Evolutionary conservation across 768 basidiomycete genomes (phyloP), one percentile per base, ranked within the genome.

Genomic region (Boletus vermiculosoides): DNA sequence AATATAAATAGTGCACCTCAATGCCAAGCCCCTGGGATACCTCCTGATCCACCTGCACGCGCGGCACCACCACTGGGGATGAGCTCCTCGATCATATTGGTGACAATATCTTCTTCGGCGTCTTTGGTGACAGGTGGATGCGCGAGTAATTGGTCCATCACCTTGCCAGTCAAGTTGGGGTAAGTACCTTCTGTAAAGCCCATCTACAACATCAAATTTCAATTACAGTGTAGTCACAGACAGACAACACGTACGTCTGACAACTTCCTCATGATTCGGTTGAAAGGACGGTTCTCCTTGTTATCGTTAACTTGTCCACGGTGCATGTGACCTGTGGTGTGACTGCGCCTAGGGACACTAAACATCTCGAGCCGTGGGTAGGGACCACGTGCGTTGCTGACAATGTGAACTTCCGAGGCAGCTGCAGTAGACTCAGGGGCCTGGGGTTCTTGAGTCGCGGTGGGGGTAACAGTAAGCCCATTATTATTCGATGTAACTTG

Each of bases 281-380:
- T 71, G 10, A 79, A 60, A 25, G 80, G 73, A 41, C 81, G 81
- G 13, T 71, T 71, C 47, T 71, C 66, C 48, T 47, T 66, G 49
- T 50, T 59, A 34, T 62, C 66, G 9, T 65, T 62, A n/a, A 40
- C 30, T 25, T 56, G 56, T n/a, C 61, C 66, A 54, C 58, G 61
- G 34, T 56, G 52, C 46, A 71, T 53, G 45, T 72, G 64, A 34
- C 70, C 66, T 20, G 37, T 61, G 18, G 59, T 60, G 59, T 78
- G 78, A 36, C 73, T 74, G 28, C 72, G 72, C 31, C 79, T 74
- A 12, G 84, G 81, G n/a, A 83, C 76, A 57, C 78, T 82, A 63
- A 80, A 76, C 72, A 87, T 81, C 70, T 89, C 87, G 18, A 86
- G 73, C 56, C 80, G 80, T 28, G 87, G 85, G 61, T 80, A 86